A percentile compares a stretch with the other conserved stretches of the same genome.
Conservation (phyloP, 441 rosid species). For the Syzygium syzygioides region DNA sequence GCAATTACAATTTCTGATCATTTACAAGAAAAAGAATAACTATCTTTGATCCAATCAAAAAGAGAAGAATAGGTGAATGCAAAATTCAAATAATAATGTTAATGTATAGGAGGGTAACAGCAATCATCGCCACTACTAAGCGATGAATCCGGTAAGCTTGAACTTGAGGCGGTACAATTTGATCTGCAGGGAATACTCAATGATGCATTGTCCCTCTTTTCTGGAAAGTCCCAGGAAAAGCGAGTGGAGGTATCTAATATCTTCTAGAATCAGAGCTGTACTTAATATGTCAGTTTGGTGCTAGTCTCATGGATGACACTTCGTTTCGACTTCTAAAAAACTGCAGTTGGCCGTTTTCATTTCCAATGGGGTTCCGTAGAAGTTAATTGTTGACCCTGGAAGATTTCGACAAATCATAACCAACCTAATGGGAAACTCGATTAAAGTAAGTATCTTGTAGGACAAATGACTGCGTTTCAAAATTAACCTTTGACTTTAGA, state of each 20-base stretch:
- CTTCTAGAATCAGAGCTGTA: neutral
- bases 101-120: neutral
- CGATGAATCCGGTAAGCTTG: conserved; percentile 89
- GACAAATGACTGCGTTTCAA: neutral
- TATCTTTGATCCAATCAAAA: neutral
- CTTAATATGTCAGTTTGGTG: neutral
- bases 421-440: conserved; percentile 91
- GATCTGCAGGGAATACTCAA: conserved; percentile 69
- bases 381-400: conserved; percentile 80
- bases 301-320: neutral
- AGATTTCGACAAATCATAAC: conserved; percentile 88
- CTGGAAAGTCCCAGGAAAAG: conserved; percentile 76
- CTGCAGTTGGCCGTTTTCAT: conserved; percentile 80
- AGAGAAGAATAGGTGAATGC: neutral
- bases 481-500: neutral
- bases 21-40: neutral
- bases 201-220: conserved; percentile 82
- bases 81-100: neutral
- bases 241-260: conserved; percentile 62
- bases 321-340: neutral
- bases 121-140: conserved; percentile 34
- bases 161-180: conserved; percentile 78
- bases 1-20: neutral
- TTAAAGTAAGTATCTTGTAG: conserved; percentile 52
- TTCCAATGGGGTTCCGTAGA: conserved; percentile 74